A percentile compares a stretch with the other conserved stretches of the same genome.
Conservation (phyloP, 306 rosid genomes). For the Vigna radiata region DNA sequence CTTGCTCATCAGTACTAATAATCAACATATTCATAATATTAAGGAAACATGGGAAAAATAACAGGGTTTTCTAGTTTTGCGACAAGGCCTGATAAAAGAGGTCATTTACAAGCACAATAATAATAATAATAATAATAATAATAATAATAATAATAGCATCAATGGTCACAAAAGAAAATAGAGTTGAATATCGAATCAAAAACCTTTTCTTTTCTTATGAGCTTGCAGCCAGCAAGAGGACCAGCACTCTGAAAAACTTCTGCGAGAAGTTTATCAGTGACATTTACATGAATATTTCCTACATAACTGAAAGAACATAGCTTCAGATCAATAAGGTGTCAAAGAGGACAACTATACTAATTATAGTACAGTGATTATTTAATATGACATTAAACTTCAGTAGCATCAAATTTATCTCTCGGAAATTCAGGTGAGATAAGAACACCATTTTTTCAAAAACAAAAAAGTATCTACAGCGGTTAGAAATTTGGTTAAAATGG, state of each 20-base stretch:
- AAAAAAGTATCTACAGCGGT: constrained; percentile 12
- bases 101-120: neutral
- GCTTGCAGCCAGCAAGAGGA: constrained; percentile 73
- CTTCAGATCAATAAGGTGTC: constrained; percentile 38
- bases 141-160: neutral
- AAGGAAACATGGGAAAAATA: constrained; percentile 14
- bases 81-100: constrained; percentile 23
- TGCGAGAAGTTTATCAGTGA: constrained; percentile 65
- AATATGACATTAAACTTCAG: constrained; percentile 30
- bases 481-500: constrained; percentile 15
- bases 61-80: neutral
- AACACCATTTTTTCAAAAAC: constrained; percentile 1
- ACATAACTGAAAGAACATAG: constrained; percentile 60
- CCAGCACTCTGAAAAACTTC: constrained; percentile 74
- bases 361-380: constrained; percentile 12
- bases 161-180: constrained; percentile 32
- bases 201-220: constrained; percentile 69
- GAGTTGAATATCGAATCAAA: constrained; percentile 43
- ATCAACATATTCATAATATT: constrained; percentile 9
- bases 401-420: constrained; percentile 26
- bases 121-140: neutral
- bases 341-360: constrained; percentile 25
- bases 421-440: constrained; percentile 27
- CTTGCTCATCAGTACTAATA: constrained; percentile 1
- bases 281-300: constrained; percentile 71